Percentiles rank a stretch among this genome's conserved stretches.
Evolutionary conservation across 805 yeast species (phyloP).

Genomic region (Yarrowia osloensis): DNA sequence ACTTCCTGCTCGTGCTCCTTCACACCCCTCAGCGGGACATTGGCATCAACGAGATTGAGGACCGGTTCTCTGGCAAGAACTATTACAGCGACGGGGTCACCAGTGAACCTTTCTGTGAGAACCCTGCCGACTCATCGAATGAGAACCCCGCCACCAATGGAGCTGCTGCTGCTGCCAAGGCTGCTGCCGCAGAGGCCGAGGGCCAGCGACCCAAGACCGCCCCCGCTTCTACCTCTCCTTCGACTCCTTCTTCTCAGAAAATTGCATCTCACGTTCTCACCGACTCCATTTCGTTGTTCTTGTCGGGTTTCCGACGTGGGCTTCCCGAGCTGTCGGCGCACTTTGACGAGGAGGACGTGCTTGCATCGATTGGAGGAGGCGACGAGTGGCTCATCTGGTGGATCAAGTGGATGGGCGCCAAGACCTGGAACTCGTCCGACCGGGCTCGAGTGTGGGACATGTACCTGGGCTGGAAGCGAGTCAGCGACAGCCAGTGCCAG

Average conservation of each 20-base stretch:
- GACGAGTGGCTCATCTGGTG: conserved; percentile 95
- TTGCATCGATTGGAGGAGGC: conserved; percentile 59
- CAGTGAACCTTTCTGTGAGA: conserved; percentile 30
- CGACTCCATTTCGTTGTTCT: conserved; percentile 67
- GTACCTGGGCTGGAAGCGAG: conserved; percentile 64
- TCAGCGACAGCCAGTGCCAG: conserved; percentile 27
- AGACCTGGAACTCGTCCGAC: conserved; percentile 77
- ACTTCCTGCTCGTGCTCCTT: conserved; percentile 13
- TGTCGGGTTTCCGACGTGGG: conserved; percentile 59
- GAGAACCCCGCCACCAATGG: conserved; percentile 40
- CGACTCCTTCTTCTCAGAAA: conserved; percentile 40
- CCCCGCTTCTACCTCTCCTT: conserved; percentile 38
- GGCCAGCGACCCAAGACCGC: conserved; percentile 8
- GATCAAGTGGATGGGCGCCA: conserved; percentile 87
- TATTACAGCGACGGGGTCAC: conserved; percentile 4
- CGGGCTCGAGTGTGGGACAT: conserved; percentile 90
- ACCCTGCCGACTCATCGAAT: conserved; percentile 20
- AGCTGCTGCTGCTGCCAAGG: not conserved
- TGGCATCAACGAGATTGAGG: conserved; percentile 28
- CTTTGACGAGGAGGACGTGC: conserved; percentile 76
- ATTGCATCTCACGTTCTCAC: conserved; percentile 48
- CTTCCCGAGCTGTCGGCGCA: conserved; percentile 77
- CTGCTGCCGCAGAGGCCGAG: conserved; percentile 34
- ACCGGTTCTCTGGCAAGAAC: conserved; percentile 17
- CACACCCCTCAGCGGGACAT: conserved; percentile 26